Conservation (phyloP, 2,329 filamentous ascomycete species). For the Scytalidium sp. region DNA sequence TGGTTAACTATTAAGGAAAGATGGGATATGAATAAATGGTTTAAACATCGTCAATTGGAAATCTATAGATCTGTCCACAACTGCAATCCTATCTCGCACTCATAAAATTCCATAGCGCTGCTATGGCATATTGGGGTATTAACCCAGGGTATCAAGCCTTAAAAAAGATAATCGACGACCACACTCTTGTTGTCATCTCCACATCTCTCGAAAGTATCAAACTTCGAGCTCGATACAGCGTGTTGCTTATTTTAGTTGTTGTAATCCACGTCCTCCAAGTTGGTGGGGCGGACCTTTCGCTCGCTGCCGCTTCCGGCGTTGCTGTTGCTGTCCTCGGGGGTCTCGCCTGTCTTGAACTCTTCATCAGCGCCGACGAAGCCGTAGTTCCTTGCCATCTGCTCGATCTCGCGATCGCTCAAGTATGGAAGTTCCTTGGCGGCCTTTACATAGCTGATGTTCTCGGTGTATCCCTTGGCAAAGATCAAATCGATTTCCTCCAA, state of each 20-base stretch:
- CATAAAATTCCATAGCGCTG: background rate
- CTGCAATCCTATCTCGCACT: background rate
- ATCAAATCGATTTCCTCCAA: conserved; percentile 70
- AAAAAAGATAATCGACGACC: background rate
- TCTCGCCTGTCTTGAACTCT: conserved; percentile 18
- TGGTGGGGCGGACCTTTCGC: background rate
- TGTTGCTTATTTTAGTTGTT: background rate
- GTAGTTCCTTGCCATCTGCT: conserved; percentile 32
- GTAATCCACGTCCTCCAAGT: background rate
- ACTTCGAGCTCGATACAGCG: background rate
- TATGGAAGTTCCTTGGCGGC: conserved; percentile 55
- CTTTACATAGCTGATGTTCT: conserved; percentile 58
- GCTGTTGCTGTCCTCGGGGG: background rate
- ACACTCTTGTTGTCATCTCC: background rate
- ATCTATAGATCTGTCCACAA: background rate
- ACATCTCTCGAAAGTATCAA: background rate
- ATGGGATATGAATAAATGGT: background rate
- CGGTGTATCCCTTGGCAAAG: conserved; percentile 57
- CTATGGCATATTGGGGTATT: background rate
- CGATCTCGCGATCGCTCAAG: conserved; percentile 48
- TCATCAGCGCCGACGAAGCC: conserved; percentile 24
- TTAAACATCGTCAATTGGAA: background rate
- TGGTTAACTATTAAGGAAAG: background rate
- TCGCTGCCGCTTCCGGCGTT: background rate
- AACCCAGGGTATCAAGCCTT: background rate